Evolutionary conservation across 1,284 basidiomycete species (phyloP).

Genomic region (Veloporphyrellus conicus): DNA sequence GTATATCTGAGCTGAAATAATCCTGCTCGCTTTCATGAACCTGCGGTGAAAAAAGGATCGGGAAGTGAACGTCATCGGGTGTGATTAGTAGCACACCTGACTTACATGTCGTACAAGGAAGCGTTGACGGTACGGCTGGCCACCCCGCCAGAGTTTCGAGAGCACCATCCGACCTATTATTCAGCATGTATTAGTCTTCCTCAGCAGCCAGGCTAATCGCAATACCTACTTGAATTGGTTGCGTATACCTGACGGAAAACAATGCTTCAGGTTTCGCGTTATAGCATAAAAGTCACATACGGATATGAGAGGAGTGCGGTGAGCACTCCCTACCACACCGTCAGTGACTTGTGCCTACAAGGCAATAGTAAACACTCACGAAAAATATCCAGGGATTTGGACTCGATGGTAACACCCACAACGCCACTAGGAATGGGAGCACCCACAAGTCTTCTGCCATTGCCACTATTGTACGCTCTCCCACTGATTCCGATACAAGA

Average conservation of each 20-base stretch:
- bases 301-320: slow-evolving; percentile 33
- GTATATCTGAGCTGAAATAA: slow-evolving; percentile 48
- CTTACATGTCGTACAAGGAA: slow-evolving; percentile 52
- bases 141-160: slow-evolving; percentile 52
- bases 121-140: slow-evolving; percentile 54
- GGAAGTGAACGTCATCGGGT: too few species aligned
- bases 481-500: slow-evolving; percentile 43
- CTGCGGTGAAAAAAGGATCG: too few species aligned
- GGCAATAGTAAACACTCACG: slow-evolving; percentile 17
- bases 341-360: not conserved
- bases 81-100: not conserved
- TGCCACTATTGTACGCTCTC: slow-evolving; percentile 45
- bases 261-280: too few species aligned
- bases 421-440: slow-evolving; percentile 45
- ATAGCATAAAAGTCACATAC: slow-evolving; percentile 21
- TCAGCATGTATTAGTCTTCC: not conserved
- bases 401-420: slow-evolving; percentile 43
- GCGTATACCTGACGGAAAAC: slow-evolving; percentile 25
- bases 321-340: slow-evolving; percentile 23
- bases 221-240: slow-evolving; percentile 34
- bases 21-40: slow-evolving; percentile 46
- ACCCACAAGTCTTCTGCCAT: slow-evolving; percentile 49
- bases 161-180: slow-evolving; percentile 50
- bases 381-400: slow-evolving; percentile 50
- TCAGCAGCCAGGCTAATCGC: not conserved